phyloP scores from a whole-genome alignment of 192 early-diverging fungal species.

The Coemansia reversa region DNA sequence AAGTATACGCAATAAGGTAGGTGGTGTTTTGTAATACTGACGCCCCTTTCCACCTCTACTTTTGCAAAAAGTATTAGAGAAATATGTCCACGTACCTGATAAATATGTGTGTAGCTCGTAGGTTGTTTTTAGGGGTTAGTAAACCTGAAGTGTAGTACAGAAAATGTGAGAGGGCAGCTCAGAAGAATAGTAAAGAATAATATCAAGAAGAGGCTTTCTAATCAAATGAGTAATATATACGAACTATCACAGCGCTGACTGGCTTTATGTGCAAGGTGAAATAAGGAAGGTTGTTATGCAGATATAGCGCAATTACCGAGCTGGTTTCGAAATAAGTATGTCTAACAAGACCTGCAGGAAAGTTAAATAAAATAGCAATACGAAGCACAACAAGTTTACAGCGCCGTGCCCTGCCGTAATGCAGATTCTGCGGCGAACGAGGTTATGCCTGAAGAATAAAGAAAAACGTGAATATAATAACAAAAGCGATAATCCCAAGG shows the following conservation, averaged over 20 bases:
- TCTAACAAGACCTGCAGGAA: not conserved
- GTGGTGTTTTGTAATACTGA: not conserved
- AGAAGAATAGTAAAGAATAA: not conserved
- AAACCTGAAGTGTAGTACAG: not conserved
- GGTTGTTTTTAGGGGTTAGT: not conserved
- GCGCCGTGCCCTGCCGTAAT: not conserved
- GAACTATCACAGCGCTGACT: not conserved
- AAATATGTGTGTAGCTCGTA: not conserved
- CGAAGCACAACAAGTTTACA: not conserved
- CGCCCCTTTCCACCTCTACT: not conserved
- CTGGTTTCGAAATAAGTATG: not conserved
- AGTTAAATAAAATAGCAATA: not conserved
- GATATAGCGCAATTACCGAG: not conserved
- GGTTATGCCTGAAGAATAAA: slow-evolving; percentile 1
- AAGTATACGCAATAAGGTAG: not conserved
- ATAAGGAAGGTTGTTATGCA: not conserved
- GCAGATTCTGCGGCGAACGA: not conserved
- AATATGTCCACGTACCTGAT: not conserved
- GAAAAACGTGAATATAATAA: not conserved
- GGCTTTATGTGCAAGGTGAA: not conserved
- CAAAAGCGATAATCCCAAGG: slow-evolving; percentile 1
- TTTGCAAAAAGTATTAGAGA: not conserved
- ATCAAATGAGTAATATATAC: not conserved
- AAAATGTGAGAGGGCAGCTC: not conserved
- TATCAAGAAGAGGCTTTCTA: not conserved